Evolutionary conservation across 805 yeast species (phyloP).

Genomic region (Kregervanrija delftensis): DNA sequence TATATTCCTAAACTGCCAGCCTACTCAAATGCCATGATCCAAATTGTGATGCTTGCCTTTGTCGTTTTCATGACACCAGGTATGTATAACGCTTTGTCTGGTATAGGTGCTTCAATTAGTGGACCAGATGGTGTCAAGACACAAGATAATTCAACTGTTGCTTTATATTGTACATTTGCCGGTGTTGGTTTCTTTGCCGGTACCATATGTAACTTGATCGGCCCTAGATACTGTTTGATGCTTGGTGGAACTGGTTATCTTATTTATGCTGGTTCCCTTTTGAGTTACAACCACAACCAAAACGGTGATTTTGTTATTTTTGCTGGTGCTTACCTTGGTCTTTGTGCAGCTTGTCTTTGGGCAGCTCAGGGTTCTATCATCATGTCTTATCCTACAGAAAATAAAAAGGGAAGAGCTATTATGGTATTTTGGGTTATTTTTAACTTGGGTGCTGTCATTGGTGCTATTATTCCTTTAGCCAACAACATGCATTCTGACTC

Average conservation of each 20-base stretch:
- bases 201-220: constrained; percentile 43
- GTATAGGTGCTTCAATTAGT: constrained; percentile 38
- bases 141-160: constrained; percentile 40
- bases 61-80: constrained; percentile 45
- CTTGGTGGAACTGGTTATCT: constrained; percentile 53
- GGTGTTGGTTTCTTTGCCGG: constrained; percentile 54
- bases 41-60: constrained; percentile 39
- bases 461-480: constrained; percentile 50
- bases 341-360: constrained; percentile 51
- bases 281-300: constrained; percentile 38
- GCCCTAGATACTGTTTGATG: constrained; percentile 36
- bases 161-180: constrained; percentile 49
- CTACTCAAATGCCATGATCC: constrained; percentile 35
- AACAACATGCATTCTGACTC: constrained; percentile 36
- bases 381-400: constrained; percentile 51
- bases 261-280: constrained; percentile 44
- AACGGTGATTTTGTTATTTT: constrained; percentile 47
- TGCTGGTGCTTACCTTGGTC: constrained; percentile 45
- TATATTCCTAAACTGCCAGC: constrained; percentile 24
- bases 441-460: constrained; percentile 57
- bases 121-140: constrained; percentile 4
- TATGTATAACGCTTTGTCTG: constrained; percentile 44
- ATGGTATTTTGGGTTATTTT: constrained; percentile 56
- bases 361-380: constrained; percentile 53
- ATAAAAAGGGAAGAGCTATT: constrained; percentile 44